phyloP scores from a whole-genome alignment of 495 filamentous ascomycete species.

The Xylaria acuta region DNA sequence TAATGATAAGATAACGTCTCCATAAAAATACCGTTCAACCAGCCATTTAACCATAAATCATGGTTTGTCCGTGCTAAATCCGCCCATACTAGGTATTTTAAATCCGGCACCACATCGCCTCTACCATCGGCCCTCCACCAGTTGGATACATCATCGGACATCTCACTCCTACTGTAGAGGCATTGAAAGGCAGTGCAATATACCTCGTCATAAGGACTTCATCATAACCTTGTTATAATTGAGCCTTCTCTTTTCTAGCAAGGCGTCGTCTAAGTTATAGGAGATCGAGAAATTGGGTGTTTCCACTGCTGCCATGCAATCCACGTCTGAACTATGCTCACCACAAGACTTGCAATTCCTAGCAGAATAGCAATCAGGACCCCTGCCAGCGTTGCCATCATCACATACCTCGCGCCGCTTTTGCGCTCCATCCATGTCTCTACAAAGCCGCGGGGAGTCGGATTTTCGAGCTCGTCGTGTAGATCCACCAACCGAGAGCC shows the following conservation, averaged over 20 bases:
- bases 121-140: too few species aligned
- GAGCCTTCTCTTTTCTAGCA: too few species aligned
- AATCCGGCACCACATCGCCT: too few species aligned
- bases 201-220: not conserved
- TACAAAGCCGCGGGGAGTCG: constrained; percentile 43
- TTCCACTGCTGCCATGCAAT: constrained; percentile 40
- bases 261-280: too few species aligned
- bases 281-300: constrained; percentile 3
- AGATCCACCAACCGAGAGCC: constrained; percentile 43
- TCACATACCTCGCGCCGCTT: constrained; percentile 47
- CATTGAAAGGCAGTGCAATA: not conserved
- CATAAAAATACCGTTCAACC: too few species aligned
- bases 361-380: constrained; percentile 42
- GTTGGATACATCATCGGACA: not conserved
- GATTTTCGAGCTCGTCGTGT: constrained; percentile 49
- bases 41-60: too few species aligned
- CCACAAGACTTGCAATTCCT: constrained; percentile 33
- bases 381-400: constrained; percentile 48
- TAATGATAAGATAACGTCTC: constrained; percentile 15
- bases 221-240: too few species aligned
- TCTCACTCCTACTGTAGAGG: not conserved
- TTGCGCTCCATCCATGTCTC: constrained; percentile 48
- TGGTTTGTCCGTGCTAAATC: too few species aligned
- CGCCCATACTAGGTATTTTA: too few species aligned
- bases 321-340: constrained; percentile 42